Evolutionary conservation across 2,329 filamentous ascomycete species (phyloP).

Genomic region (Verticillium isaacii): DNA sequence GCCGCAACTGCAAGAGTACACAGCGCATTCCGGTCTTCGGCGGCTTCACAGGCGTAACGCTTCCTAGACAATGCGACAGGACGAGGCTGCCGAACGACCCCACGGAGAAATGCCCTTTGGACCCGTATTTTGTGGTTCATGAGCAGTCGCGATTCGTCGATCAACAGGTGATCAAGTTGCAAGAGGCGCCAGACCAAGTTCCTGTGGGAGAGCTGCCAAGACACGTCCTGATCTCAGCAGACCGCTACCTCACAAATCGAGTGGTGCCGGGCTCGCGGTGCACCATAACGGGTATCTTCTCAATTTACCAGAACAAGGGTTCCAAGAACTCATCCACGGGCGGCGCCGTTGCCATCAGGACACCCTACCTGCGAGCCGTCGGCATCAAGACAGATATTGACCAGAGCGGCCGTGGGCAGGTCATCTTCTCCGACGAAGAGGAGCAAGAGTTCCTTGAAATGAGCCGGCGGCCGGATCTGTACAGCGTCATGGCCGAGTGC

Average conservation of each 20-base stretch:
- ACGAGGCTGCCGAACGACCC: conserved; percentile 59
- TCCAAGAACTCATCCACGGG: conserved; percentile 69
- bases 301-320: conserved; percentile 92
- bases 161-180: conserved; percentile 95
- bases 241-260: conserved; percentile 89
- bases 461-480: conserved; percentile 87
- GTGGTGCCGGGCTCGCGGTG: conserved; percentile 94
- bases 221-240: conserved; percentile 94
- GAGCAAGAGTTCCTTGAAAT: conserved; percentile 94
- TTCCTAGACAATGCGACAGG: conserved; percentile 74
- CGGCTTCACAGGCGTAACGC: conserved; percentile 80
- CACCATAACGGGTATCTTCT: conserved; percentile 95
- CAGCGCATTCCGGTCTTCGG: conserved; percentile 69
- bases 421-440: conserved; percentile 87
- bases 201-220: conserved; percentile 93
- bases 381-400: conserved; percentile 90
- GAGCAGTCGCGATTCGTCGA: conserved; percentile 94
- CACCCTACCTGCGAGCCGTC: conserved; percentile 88
- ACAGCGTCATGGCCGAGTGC: conserved; percentile 82
- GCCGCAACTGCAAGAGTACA: conserved; percentile 75
- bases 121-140: conserved; percentile 94
- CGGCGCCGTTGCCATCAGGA: conserved; percentile 88
- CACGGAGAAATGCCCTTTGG: conserved; percentile 75
- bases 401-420: conserved; percentile 78
- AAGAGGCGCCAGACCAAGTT: conserved; percentile 95